phyloP scores from a whole-genome alignment of 2,329 filamentous ascomycete genomes.

The Raffaelea arxii region DNA sequence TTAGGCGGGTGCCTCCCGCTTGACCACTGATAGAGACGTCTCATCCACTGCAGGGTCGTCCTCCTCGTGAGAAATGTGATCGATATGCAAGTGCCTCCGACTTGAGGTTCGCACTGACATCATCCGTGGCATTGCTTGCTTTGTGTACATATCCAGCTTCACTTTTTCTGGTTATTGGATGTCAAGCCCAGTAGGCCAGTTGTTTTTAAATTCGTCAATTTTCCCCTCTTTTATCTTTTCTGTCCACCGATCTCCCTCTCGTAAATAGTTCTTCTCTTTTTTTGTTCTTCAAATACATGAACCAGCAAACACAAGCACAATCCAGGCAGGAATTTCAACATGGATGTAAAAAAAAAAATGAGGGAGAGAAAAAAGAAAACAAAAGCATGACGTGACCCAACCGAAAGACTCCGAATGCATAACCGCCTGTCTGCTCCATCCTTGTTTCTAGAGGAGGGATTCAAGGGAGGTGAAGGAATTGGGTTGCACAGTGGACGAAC shows the following conservation, averaged over 20 bases:
- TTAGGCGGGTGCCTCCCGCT: too few relatives aligned
- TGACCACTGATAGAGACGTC: too few relatives aligned
- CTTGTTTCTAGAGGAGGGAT: background rate
- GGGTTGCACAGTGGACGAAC: too few relatives aligned
- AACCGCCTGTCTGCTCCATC: conserved; percentile 14
- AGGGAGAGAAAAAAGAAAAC: background rate
- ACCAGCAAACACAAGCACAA: conserved; percentile 1
- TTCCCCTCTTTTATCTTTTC: background rate
- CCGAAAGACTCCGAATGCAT: conserved; percentile 47
- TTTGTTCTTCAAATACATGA: background rate
- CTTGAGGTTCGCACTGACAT: too few relatives aligned
- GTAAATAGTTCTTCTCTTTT: background rate
- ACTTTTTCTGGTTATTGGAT: background rate
- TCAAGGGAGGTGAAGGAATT: background rate
- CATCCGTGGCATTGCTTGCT: too few relatives aligned
- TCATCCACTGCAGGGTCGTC: too few relatives aligned
- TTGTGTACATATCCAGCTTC: background rate
- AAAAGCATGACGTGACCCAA: conserved; percentile 5
- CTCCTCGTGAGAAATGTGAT: too few relatives aligned
- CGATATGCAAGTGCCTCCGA: too few relatives aligned
- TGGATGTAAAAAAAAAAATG: conserved; percentile 13
- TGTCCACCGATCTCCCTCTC: too few relatives aligned
- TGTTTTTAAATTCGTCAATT: background rate
- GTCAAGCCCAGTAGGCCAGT: background rate
- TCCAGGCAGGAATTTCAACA: background rate